Percentiles rank a stretch among this genome's conserved stretches.
Conservation (phyloP, 2,329 filamentous ascomycete genomes). For the Penicillium sp. region DNA sequence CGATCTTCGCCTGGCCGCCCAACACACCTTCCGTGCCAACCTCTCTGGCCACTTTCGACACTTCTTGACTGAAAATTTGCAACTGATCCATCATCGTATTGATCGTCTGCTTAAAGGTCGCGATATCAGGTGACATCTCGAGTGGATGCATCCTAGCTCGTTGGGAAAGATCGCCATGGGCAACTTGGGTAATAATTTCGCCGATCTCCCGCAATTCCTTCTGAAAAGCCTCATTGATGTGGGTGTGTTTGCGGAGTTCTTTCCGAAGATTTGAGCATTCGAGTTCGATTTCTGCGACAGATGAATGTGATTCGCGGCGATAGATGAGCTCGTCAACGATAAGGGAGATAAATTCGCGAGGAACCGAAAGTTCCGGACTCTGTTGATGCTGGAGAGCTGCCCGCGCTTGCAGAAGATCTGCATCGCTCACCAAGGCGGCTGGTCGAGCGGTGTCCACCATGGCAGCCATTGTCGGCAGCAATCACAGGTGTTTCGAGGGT, state of each 20-base stretch:
- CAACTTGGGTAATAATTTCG: slow-evolving; percentile 28
- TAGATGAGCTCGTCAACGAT: slow-evolving; percentile 26
- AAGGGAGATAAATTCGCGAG: slow-evolving; percentile 23
- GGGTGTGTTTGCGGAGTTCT: slow-evolving; percentile 25
- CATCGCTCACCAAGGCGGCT: slow-evolving; percentile 21
- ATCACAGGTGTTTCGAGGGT: background rate
- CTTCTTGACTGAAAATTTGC: slow-evolving; percentile 73
- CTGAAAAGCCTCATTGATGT: slow-evolving; percentile 30
- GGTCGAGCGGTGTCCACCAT: slow-evolving; percentile 17
- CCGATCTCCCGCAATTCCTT: slow-evolving; percentile 27
- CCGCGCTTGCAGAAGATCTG: slow-evolving; percentile 24
- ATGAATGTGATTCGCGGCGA: slow-evolving; percentile 22
- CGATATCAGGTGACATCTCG: slow-evolving; percentile 26
- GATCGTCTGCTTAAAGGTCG: slow-evolving; percentile 65
- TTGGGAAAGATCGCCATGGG: slow-evolving; percentile 25
- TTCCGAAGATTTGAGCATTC: slow-evolving; percentile 23
- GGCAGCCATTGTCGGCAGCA: slow-evolving; percentile 13
- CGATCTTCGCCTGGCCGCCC: slow-evolving; percentile 73
- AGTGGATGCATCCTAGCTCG: slow-evolving; percentile 24
- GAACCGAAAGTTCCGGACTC: slow-evolving; percentile 20
- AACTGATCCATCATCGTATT: slow-evolving; percentile 83
- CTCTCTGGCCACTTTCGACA: slow-evolving; percentile 72
- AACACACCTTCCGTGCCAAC: slow-evolving; percentile 76
- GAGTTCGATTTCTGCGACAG: slow-evolving; percentile 21
- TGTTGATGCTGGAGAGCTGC: slow-evolving; percentile 25